Evolutionary conservation across 2,329 filamentous ascomycete species (phyloP).

Genomic region (Trichoderma polysporum): DNA sequence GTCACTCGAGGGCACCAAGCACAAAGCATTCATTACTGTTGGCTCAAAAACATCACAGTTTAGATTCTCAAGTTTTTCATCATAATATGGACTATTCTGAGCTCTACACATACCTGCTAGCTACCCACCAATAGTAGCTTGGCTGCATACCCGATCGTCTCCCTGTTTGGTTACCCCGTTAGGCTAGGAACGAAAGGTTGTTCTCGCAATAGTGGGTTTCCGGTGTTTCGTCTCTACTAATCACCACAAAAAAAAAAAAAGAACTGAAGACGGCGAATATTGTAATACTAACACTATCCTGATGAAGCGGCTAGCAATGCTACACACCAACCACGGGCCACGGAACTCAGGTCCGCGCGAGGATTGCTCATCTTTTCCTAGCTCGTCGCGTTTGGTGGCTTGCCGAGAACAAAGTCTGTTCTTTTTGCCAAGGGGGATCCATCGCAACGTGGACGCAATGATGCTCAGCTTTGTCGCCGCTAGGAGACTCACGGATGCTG

Average conservation of each 20-base stretch:
- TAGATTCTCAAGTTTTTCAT: background rate
- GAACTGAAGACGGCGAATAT: background rate
- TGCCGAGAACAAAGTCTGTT: background rate
- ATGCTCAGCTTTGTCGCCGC: constrained; percentile 6
- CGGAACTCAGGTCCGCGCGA: background rate
- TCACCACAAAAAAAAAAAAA: background rate
- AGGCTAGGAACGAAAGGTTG: background rate
- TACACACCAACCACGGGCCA: background rate
- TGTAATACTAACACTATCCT: background rate
- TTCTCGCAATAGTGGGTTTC: background rate
- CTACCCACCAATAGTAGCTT: background rate
- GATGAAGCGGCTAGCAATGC: background rate
- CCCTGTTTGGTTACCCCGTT: background rate
- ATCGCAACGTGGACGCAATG: constrained; percentile 12
- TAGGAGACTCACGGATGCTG: background rate
- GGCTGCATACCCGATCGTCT: background rate
- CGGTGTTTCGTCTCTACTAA: background rate
- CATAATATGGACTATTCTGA: background rate
- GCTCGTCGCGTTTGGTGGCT: background rate
- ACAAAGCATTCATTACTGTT: background rate
- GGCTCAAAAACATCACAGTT: background rate
- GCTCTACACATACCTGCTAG: background rate
- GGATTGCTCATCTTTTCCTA: background rate
- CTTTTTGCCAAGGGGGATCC: background rate
- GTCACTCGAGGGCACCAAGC: background rate